Base-by-base conservation (phyloP, 2,329 filamentous ascomycete species). In the Conoideocrella luteorostrata region DNA sequence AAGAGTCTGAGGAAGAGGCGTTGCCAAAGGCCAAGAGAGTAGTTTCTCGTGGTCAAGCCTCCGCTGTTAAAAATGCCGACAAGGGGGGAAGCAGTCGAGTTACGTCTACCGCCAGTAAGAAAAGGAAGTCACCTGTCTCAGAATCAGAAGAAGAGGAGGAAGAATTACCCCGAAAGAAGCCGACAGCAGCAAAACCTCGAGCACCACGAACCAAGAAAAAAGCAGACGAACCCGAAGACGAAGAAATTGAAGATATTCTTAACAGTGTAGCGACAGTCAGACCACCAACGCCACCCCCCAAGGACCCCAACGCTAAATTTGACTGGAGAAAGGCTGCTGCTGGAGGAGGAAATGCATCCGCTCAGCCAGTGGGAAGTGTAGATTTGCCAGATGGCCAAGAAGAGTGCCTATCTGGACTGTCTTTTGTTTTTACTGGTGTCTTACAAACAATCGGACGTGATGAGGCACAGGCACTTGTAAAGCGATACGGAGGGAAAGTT, bases 341-440 rank as follows among this genome's bases (percentile, higher is more conserved):
- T 54, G 72, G 78, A 44, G 78, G 76, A 13, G 79, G 72, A 46
- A 83, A 78, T 60, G 68, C 79, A 13, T 77, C 79, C 3, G 65
- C 58, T 10, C 78, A 80, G 17, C 78, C 87, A 39, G 71, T 77
- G 18, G 81, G 80, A 10, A 68, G 74, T 9, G 79, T 72, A 23
- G 88, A 95, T 13, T 68, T 96, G 39, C 93, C 93, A 0, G 76
- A 79, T 17, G 93, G 93, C 7, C 82, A 82, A 41, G 87, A 93
- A 10, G 94, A 96, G 54, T 98, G 93, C 59, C 76, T 98, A 44
- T 82, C 83, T 43, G 93, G 94, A 0, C 72, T 97, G 44, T 86
- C 81, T 0, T 98, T 98, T 58, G 93, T 98, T 22, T 98, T 98
- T 56, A 98, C 94, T 1, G 93, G 93, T 20, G 75, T 96, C 20